Evolutionary conservation across 345 rosid species (phyloP).

Genomic region (Eutrema yunnanense): DNA sequence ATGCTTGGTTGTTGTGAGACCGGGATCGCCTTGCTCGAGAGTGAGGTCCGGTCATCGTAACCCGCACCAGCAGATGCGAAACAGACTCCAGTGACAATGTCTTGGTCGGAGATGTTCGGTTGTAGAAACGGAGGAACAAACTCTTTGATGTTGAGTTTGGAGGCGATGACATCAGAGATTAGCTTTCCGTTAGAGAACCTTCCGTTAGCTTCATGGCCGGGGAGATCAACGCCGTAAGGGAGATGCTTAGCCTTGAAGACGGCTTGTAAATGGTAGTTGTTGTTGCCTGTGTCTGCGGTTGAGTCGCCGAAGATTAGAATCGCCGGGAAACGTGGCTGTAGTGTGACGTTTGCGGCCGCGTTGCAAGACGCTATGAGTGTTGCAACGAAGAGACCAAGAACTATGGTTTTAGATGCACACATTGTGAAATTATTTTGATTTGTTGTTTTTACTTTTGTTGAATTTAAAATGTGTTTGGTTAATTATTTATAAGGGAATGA

Average conservation of each 20-base stretch:
- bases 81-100: constrained; percentile 21
- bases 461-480: not conserved
- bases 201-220: constrained; percentile 19
- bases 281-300: constrained; percentile 22
- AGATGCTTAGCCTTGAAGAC: constrained; percentile 11
- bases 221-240: constrained; percentile 25
- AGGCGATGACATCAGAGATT: constrained; percentile 7
- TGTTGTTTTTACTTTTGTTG: not conserved
- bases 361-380: not conserved
- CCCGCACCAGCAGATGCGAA: constrained; percentile 19
- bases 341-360: not conserved
- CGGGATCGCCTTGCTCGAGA: constrained; percentile 22
- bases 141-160: constrained; percentile 21
- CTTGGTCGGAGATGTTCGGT: constrained; percentile 23
- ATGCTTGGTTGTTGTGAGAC: constrained; percentile 37
- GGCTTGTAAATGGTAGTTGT: constrained; percentile 6
- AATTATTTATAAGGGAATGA: not conserved
- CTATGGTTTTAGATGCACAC: not conserved
- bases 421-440: not conserved
- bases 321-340: constrained; percentile 1
- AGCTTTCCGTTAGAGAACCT: constrained; percentile 26
- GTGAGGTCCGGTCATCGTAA: constrained; percentile 16
- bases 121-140: constrained; percentile 24
- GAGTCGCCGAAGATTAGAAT: constrained; percentile 20
- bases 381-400: constrained; percentile 4